Evolutionary conservation across 768 basidiomycete genomes (phyloP).

Genomic region (Tricholoma terreum): DNA sequence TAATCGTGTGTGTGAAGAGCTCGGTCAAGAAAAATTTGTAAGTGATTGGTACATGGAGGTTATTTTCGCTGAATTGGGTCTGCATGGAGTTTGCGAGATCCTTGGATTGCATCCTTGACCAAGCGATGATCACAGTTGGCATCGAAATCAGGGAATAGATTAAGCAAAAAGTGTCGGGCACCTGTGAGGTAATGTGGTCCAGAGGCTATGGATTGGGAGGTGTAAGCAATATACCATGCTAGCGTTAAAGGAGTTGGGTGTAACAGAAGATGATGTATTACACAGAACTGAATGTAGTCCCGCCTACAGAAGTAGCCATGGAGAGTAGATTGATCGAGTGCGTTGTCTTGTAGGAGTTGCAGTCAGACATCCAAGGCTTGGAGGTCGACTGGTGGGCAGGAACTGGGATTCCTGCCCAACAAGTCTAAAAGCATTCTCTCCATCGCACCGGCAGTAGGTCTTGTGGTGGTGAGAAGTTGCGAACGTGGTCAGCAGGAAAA

Average conservation of each 20-base stretch:
- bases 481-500: slow-evolving; percentile 15
- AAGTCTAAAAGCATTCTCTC: too few relatives aligned
- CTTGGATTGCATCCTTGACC: background rate
- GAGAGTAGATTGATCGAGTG: slow-evolving; percentile 17
- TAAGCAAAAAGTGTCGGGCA: background rate
- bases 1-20: background rate
- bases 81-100: background rate
- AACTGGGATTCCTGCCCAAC: slow-evolving; percentile 10
- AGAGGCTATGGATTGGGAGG: too few relatives aligned
- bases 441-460: too few relatives aligned
- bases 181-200: slow-evolving; percentile 10
- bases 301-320: slow-evolving; percentile 18
- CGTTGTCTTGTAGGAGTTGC: slow-evolving; percentile 14
- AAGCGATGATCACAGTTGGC: background rate
- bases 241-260: slow-evolving; percentile 17
- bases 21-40: background rate
- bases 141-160: background rate
- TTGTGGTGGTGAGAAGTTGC: slow-evolving; percentile 15
- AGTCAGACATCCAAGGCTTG: slow-evolving; percentile 12
- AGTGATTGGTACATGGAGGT: background rate
- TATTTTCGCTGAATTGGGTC: background rate
- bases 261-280: slow-evolving; percentile 10
- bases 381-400: too few relatives aligned
- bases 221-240: slow-evolving; percentile 15
- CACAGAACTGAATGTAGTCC: slow-evolving; percentile 21